These are phyloP conservation scores for Lactarius hengduanensis DNA, from an alignment of 768 basidiomycete genomes.

Conservation along the genomic window DNA sequence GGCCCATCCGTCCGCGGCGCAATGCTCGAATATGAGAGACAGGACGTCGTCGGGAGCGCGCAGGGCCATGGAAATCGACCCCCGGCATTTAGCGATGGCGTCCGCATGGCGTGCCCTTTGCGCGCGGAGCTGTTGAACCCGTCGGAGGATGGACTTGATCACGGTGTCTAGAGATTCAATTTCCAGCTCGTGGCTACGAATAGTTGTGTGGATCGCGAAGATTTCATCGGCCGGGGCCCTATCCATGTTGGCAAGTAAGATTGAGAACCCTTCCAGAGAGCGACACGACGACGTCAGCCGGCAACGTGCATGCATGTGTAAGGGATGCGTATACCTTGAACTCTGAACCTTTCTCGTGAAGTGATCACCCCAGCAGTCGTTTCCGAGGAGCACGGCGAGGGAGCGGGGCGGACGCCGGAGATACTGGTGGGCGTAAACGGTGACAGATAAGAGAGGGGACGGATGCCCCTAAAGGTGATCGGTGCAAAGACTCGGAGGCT, in stretches of 20 bases:
- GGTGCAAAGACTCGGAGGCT: neutral
- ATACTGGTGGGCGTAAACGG: neutral
- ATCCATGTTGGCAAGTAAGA: neutral
- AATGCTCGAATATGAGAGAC: constrained; percentile 51
- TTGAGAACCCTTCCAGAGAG: neutral
- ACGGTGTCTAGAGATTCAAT: constrained; percentile 44
- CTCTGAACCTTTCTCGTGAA: neutral
- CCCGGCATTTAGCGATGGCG: constrained; percentile 45
- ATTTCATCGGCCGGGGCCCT: constrained; percentile 28
- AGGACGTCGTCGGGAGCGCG: constrained; percentile 56
- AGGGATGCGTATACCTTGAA: neutral
- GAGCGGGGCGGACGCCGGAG: neutral
- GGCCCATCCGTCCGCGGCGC: constrained; percentile 51
- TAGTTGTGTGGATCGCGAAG: constrained; percentile 28
- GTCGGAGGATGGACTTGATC: constrained; percentile 42
- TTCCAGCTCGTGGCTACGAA: constrained; percentile 40
- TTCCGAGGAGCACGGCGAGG: neutral
- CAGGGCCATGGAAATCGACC: constrained; percentile 54
- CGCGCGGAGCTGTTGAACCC: constrained; percentile 44
- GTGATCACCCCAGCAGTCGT: neutral
- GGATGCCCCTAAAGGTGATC: neutral
- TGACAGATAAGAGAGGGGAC: neutral
- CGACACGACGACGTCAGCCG: neutral
- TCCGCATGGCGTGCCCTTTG: constrained; percentile 43
- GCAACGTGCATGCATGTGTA: neutral